Base-by-base conservation (phyloP, 2,329 filamentous ascomycete species). In the Alternaria sp. region DNA sequence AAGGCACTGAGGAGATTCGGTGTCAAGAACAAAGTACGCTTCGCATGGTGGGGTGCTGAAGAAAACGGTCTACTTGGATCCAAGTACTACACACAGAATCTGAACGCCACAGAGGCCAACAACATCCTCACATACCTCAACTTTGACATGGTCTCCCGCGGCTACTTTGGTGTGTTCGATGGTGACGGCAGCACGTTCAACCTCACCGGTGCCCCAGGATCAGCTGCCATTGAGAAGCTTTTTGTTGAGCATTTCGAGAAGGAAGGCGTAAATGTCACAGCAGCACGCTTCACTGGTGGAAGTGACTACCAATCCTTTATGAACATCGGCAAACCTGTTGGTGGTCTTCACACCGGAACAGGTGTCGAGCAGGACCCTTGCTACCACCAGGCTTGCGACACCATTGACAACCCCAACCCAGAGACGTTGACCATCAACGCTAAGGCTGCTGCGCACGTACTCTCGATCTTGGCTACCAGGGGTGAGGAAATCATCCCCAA, bases 131-230 rank as follows among this genome's bases (percentile, higher is more conserved):
- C 78, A 1, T 80, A 80, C 61, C 73, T 81, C 8, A 80, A 81
- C 73, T 81, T 81, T 67, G 79, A 81, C 66, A 81, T 81, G 79
- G 75, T 80, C 0, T 75, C 74, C 22, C 73, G 75, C 38, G 78
- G 74, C 9, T 75, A 78, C 65, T 77, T 76, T 61, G 76, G 74
- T 12, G 75, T 80, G 42, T 80, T 79, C 49, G 77, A 80, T 51
- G 78, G 78, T 11, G 76, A 80, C 51, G 78, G 78, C 12, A 73
- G 69, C 54, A 70, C 69, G 1, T 73, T 72, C 58, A 75, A 76
- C 47, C 68, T 77, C 7, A 68, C 66, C 7, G 78, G 76, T 5
- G 69, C 77, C 0, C 63, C 72, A 0, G 78, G 78, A 8, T 77
- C 75, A 4, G 75, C 69, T 6, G 67, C 70, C 12, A 73, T 78